A percentile compares a stretch with the other conserved stretches of the same genome.
Evolutionary conservation across 2,329 filamentous ascomycete genomes (phyloP).

Genomic region (Hypomyces rosellus): DNA sequence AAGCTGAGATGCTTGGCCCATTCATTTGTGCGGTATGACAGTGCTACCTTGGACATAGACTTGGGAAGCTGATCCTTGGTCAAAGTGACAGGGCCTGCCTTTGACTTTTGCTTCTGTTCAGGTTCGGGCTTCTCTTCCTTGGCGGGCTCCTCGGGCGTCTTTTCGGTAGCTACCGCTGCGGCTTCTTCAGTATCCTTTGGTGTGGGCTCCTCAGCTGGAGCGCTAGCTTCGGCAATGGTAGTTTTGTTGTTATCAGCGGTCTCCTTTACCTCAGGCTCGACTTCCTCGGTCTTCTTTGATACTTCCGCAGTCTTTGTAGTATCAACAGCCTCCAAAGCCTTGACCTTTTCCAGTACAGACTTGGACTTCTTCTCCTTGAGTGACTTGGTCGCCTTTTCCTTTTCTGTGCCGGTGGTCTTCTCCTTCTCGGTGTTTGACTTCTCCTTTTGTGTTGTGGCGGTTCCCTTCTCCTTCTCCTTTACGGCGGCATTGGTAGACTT

Average conservation of each 20-base stretch:
- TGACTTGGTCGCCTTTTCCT: neutral
- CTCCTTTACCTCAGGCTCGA: neutral
- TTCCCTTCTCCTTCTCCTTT: too few relatives aligned
- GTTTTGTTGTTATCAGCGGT: too few relatives aligned
- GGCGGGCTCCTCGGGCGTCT: constrained; percentile 6
- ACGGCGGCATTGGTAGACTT: too few relatives aligned
- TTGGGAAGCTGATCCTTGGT: constrained; percentile 59
- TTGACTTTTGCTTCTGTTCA: constrained; percentile 34
- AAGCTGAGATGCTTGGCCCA: constrained; percentile 86
- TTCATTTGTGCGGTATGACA: constrained; percentile 86
- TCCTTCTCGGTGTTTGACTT: neutral
- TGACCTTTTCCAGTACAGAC: neutral
- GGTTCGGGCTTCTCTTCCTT: constrained; percentile 11
- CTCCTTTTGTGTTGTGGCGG: neutral
- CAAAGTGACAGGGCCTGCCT: constrained; percentile 40
- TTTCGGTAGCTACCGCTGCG: constrained; percentile 4
- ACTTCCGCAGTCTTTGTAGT: neutral
- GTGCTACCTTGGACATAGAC: constrained; percentile 68
- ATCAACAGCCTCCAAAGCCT: neutral
- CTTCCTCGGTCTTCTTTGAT: neutral
- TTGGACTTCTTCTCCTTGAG: neutral
- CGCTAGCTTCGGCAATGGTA: too few relatives aligned
- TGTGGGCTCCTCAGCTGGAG: too few relatives aligned
- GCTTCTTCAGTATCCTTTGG: neutral
- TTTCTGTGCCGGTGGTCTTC: neutral